These are phyloP conservation scores for Aspergillus ustus DNA, from an alignment of 2,329 filamentous ascomycete species.

Conservation along the genomic window DNA sequence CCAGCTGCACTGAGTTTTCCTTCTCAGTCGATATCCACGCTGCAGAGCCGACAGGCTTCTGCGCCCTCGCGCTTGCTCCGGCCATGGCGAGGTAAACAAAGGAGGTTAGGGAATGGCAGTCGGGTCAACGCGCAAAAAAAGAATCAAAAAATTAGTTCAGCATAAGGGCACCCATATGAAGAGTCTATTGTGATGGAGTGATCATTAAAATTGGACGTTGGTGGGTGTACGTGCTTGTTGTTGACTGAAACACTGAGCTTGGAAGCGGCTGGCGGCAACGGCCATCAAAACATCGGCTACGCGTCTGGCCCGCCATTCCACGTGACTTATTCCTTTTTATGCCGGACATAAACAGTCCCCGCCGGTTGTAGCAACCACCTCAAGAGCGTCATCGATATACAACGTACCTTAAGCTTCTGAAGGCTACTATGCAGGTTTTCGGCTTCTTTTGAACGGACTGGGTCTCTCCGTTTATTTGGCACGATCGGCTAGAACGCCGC, in stretches of 20 bases:
- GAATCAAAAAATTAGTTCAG: slow-evolving; percentile 14
- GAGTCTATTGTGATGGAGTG: not conserved
- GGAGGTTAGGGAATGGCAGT: slow-evolving; percentile 21
- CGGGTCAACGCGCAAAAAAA: slow-evolving; percentile 3
- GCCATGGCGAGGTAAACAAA: slow-evolving; percentile 49
- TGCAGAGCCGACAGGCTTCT: slow-evolving; percentile 72
- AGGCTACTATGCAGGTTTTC: too few relatives aligned
- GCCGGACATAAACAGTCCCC: not conserved
- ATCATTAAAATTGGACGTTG: slow-evolving; percentile 22
- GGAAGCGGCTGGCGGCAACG: slow-evolving; percentile 19
- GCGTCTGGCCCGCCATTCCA: slow-evolving; percentile 23
- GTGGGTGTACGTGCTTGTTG: slow-evolving; percentile 11
- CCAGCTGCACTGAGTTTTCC: slow-evolving; percentile 74
- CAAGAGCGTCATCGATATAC: too few relatives aligned
- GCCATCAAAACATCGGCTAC: slow-evolving; percentile 27
- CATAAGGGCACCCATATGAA: not conserved
- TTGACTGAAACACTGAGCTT: slow-evolving; percentile 20
- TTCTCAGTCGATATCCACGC: slow-evolving; percentile 88
- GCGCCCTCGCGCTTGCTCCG: slow-evolving; percentile 42
- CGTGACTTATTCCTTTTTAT: slow-evolving; percentile 16
- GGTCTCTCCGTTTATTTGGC: too few relatives aligned
- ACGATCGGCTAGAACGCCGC: too few relatives aligned
- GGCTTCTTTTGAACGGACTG: too few relatives aligned
- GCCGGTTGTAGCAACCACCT: not conserved
- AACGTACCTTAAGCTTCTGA: too few relatives aligned